Percentiles rank a stretch among this genome's conserved stretches.
Conservation (phyloP, 202 grass and related monocot species). For the Saccharum hybrid region DNA sequence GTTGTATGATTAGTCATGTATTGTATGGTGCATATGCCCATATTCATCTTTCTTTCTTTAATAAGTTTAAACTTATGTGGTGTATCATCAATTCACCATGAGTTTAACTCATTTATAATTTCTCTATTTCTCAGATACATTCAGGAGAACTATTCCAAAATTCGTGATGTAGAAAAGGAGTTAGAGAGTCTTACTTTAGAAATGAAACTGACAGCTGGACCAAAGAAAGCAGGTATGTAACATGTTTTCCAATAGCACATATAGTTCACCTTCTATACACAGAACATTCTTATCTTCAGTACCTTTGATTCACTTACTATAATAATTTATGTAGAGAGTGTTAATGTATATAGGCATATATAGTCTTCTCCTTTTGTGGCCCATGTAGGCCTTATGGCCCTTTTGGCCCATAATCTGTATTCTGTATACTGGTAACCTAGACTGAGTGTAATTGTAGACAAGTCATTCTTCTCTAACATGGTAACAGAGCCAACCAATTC, state of each 20-base stretch:
- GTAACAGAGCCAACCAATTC: no score
- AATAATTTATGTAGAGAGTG: not conserved
- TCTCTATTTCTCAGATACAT: slow-evolving; percentile 68
- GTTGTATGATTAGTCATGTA: slow-evolving; percentile 24
- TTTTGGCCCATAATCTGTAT: not conserved
- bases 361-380: not conserved
- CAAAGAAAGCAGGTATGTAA: slow-evolving; percentile 86
- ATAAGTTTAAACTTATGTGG: not conserved
- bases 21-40: not conserved
- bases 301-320: slow-evolving; percentile 21
- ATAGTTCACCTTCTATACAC: slow-evolving; percentile 23
- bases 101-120: not conserved
- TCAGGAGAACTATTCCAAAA: slow-evolving; percentile 97
- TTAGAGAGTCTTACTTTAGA: slow-evolving; percentile 84
- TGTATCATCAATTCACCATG: slow-evolving; percentile 1
- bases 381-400: not conserved
- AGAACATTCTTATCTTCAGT: slow-evolving; percentile 6
- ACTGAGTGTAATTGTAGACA: no score
- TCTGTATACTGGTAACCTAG: not conserved
- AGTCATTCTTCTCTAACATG: no score
- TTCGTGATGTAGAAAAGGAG: slow-evolving; percentile 92
- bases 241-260: slow-evolving; percentile 19
- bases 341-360: not conserved
- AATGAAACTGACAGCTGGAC: slow-evolving; percentile 90
- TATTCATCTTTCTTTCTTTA: slow-evolving; percentile 19